Percentiles rank a stretch among this genome's conserved stretches.
Evolutionary conservation across 495 filamentous ascomycete species (phyloP).

Genomic region (Trypethelium eluteriae): DNA sequence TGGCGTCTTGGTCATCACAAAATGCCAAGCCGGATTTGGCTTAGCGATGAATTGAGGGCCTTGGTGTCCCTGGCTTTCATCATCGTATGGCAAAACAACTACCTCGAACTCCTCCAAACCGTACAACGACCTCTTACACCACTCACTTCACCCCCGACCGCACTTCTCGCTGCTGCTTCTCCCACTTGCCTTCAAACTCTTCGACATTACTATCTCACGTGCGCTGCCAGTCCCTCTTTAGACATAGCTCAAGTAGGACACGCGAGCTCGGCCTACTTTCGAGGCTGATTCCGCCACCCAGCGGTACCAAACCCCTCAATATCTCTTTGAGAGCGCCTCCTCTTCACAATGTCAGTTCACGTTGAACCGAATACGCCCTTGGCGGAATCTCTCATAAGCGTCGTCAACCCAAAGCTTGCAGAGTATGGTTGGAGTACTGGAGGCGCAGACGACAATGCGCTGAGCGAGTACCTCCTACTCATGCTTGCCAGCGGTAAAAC

Average conservation of each 20-base stretch:
- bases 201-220: not conserved
- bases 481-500: slow-evolving; percentile 70
- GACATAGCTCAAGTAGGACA: not conserved
- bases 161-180: not conserved
- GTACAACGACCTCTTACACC: not conserved
- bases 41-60: not conserved
- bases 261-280: not conserved
- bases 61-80: slow-evolving; percentile 5
- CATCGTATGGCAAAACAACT: not conserved
- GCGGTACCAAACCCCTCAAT: not conserved
- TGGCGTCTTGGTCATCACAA: not conserved
- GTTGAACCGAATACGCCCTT: slow-evolving; percentile 65
- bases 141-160: not conserved
- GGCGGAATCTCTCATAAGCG: slow-evolving; percentile 67
- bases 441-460: slow-evolving; percentile 67
- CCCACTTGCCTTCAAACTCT: not conserved
- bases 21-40: not conserved
- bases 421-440: slow-evolving; percentile 80
- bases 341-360: not conserved
- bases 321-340: not conserved
- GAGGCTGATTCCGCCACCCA: not conserved
- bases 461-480: slow-evolving; percentile 89
- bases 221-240: not conserved
- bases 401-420: slow-evolving; percentile 77
- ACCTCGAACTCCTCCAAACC: not conserved